These are phyloP conservation scores for Macrolepiota albuminosa DNA, from an alignment of 768 basidiomycete species.

Conservation along the genomic window DNA sequence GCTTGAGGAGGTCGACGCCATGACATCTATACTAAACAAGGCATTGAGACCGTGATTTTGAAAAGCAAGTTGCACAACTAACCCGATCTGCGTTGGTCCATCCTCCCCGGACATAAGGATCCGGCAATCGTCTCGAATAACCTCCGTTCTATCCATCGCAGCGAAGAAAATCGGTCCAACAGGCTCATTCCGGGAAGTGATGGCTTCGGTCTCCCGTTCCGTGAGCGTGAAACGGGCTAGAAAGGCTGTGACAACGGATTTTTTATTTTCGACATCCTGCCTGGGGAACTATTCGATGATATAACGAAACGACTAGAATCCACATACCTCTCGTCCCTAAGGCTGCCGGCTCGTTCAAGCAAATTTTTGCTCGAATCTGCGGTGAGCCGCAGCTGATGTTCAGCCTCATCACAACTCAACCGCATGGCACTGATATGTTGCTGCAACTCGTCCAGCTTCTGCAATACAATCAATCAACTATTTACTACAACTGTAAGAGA, in stretches of 20 bases:
- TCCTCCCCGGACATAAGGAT: constrained; percentile 85
- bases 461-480: constrained; percentile 5
- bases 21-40: constrained; percentile 72
- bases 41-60: not conserved
- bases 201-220: constrained; percentile 63
- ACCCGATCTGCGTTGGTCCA: constrained; percentile 76
- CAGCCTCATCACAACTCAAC: constrained; percentile 75
- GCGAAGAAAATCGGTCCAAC: constrained; percentile 73
- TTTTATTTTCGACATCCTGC: constrained; percentile 63
- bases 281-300: constrained; percentile 28
- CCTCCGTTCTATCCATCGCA: constrained; percentile 83
- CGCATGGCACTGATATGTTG: constrained; percentile 79
- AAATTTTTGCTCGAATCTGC: constrained; percentile 73
- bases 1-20: constrained; percentile 73
- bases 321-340: constrained; percentile 67
- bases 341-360: constrained; percentile 76
- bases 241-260: constrained; percentile 74
- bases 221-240: constrained; percentile 81
- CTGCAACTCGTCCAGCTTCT: constrained; percentile 86
- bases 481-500: not conserved
- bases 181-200: constrained; percentile 76
- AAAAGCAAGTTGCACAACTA: constrained; percentile 11
- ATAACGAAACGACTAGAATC: not conserved
- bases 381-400: constrained; percentile 68
- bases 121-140: constrained; percentile 79